These are phyloP conservation scores for Cornus controversa DNA, from an alignment of 148 eudicot genomes.

Conservation along the genomic window DNA sequence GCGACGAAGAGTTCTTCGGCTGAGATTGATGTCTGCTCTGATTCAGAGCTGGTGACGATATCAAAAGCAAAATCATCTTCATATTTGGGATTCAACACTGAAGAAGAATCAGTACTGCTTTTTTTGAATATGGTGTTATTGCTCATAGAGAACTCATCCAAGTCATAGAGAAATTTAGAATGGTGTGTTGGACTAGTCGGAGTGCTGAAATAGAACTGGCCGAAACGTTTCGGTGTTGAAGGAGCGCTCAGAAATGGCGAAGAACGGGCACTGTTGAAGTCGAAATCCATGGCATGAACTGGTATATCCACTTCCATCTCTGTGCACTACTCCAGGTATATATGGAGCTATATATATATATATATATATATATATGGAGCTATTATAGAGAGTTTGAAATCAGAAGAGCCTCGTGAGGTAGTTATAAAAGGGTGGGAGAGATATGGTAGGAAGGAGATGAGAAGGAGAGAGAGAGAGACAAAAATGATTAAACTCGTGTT, in stretches of 20 bases:
- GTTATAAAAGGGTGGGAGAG: neutral
- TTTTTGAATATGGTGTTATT: constrained; percentile 3
- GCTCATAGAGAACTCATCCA: constrained; percentile 17
- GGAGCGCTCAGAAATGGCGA: constrained; percentile 36
- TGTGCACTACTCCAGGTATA: neutral
- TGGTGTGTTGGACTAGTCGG: constrained; percentile 42
- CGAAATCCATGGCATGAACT: constrained; percentile 23
- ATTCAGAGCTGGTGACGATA: constrained; percentile 17
- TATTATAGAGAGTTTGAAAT: no score
- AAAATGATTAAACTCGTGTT: neutral
- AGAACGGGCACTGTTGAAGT: constrained; percentile 23
- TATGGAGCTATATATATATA: no score
- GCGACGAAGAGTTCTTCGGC: constrained; percentile 52
- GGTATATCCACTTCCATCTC: constrained; percentile 31
- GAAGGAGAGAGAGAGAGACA: constrained; percentile 4
- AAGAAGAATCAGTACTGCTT: constrained; percentile 17
- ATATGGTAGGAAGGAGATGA: neutral
- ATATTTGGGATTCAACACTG: neutral
- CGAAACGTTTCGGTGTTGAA: constrained; percentile 45
- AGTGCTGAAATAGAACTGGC: constrained; percentile 40
- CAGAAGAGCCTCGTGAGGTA: neutral
- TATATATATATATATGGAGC: no score
- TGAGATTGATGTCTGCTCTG: constrained; percentile 20
- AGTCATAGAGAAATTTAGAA: constrained; percentile 23
- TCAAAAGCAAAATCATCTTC: constrained; percentile 37